phyloP scores from a whole-genome alignment of 2,329 filamentous ascomycete species.

The Talaromyces atroroseus region DNA sequence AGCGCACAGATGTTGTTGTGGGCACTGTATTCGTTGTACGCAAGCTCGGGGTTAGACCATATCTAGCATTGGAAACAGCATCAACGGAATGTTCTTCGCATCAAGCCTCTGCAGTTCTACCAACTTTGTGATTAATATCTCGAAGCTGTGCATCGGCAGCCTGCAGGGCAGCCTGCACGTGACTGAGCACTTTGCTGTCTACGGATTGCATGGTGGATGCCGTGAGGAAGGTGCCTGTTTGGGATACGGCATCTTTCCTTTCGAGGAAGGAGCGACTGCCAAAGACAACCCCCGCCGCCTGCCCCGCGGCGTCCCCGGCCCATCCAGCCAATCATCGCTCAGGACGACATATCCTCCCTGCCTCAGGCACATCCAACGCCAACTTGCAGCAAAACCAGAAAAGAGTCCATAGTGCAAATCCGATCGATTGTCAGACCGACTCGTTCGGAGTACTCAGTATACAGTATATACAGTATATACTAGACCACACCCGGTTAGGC shows the following conservation, averaged over 20 bases:
- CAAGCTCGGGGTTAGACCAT: constrained; percentile 18
- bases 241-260: neutral
- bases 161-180: constrained; percentile 7
- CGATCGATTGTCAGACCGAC: too few species aligned
- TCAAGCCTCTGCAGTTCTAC: neutral
- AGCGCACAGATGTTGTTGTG: constrained; percentile 17
- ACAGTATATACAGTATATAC: neutral
- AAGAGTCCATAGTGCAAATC: too few species aligned
- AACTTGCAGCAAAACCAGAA: too few species aligned
- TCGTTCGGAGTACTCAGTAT: too few species aligned
- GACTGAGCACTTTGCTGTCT: neutral
- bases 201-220: neutral
- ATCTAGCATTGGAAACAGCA: constrained; percentile 10
- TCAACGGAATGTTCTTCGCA: neutral
- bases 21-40: constrained; percentile 17
- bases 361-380: neutral
- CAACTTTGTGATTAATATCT: constrained; percentile 10
- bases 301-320: neutral
- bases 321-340: neutral
- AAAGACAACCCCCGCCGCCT: neutral
- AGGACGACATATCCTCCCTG: neutral
- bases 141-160: constrained; percentile 3
- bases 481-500: neutral
- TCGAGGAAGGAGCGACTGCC: neutral
- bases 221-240: neutral